Evolutionary conservation across 164 flowering plant genomes (phyloP).

Genomic region (Aristolochia contorta): DNA sequence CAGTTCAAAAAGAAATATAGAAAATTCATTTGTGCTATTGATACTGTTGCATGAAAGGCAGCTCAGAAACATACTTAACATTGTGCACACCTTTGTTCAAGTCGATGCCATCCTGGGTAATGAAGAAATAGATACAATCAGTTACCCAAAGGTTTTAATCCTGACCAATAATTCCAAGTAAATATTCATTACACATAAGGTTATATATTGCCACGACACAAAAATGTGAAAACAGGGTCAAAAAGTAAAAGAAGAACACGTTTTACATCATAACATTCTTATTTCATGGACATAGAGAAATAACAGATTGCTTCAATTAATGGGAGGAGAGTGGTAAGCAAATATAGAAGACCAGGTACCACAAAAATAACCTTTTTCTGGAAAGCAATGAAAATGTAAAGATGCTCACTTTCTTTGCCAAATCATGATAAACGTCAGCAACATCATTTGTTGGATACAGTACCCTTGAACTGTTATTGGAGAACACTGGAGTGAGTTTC

Average conservation of each 20-base stretch:
- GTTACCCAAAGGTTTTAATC: not conserved
- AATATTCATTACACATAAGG: not conserved
- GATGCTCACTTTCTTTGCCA: slow-evolving; percentile 63
- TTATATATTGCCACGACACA: no score
- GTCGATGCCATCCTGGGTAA: slow-evolving; percentile 56
- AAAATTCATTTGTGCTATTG: not conserved
- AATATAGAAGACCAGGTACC: not conserved
- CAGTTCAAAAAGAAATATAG: no score
- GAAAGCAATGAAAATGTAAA: not conserved
- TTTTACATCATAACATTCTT: not conserved
- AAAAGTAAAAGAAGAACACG: not conserved
- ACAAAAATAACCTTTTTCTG: not conserved
- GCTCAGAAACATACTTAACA: slow-evolving; percentile 44
- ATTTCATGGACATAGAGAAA: not conserved
- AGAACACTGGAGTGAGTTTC: slow-evolving; percentile 2
- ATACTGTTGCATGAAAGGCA: not conserved
- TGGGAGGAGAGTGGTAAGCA: not conserved
- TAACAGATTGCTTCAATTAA: not conserved
- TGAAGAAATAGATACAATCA: not conserved
- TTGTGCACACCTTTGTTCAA: slow-evolving; percentile 59
- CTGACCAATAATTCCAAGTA: not conserved
- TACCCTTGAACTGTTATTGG: slow-evolving; percentile 54
- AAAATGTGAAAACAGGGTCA: no score
- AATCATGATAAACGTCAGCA: slow-evolving; percentile 65
- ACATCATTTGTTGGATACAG: slow-evolving; percentile 65